These are phyloP conservation scores for Aegle marmelos DNA, from an alignment of 345 rosid species.

Conservation along the genomic window DNA sequence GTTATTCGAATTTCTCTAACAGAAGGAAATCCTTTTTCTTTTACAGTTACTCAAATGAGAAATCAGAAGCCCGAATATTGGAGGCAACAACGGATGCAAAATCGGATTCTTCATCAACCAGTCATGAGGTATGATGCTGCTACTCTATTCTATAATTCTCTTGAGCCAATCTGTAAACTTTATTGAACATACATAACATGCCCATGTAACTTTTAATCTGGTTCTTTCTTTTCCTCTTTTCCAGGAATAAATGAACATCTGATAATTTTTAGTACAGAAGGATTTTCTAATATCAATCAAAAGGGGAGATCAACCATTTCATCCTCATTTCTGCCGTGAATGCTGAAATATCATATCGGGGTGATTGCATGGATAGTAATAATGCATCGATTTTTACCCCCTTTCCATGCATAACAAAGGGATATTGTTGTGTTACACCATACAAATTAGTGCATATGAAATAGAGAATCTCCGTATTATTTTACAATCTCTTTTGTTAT, in stretches of 20 bases:
- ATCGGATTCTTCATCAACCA: conserved; percentile 39
- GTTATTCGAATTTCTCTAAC: background rate
- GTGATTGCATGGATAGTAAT: too few species aligned
- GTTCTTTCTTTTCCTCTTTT: background rate
- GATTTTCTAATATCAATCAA: background rate
- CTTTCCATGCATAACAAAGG: background rate
- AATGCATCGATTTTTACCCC: too few species aligned
- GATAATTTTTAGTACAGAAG: background rate
- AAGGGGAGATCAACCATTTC: background rate
- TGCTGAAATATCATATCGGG: too few species aligned
- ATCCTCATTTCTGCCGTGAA: background rate
- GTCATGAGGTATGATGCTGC: conserved; percentile 33
- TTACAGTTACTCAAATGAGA: conserved; percentile 76
- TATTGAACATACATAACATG: background rate
- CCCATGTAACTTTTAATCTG: background rate
- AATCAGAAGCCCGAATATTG: conserved; percentile 54
- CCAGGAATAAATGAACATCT: conserved; percentile 14
- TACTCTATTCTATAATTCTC: background rate
- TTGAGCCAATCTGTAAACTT: background rate
- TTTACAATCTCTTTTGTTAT: background rate
- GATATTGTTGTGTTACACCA: background rate
- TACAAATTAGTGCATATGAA: background rate
- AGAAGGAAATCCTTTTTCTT: background rate
- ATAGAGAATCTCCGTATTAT: background rate
- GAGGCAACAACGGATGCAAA: conserved; percentile 38